phyloP scores from a whole-genome alignment of 2,329 filamentous ascomycete genomes.

The Tolypocladium guangdongense region DNA sequence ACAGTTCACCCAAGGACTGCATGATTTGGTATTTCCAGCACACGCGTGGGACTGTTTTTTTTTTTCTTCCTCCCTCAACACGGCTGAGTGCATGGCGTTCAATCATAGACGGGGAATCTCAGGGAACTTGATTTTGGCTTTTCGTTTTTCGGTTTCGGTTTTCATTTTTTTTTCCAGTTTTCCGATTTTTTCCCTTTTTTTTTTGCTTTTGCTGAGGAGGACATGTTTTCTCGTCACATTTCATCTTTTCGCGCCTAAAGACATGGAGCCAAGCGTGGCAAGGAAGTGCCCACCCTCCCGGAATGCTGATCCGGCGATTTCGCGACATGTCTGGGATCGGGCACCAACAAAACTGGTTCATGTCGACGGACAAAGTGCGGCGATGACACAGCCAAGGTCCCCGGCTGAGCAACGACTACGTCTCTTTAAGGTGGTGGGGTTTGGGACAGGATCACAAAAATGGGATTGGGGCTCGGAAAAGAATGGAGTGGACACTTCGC shows the following conservation, averaged over 20 bases:
- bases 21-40: conserved; percentile 1
- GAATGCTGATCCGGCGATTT: conserved; percentile 18
- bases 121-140: conserved; percentile 10
- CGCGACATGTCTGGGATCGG: conserved; percentile 20
- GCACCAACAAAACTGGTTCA: not conserved
- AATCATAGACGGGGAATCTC: conserved; percentile 19
- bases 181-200: conserved; percentile 2
- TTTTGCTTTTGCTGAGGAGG: conserved; percentile 1
- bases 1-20: conserved; percentile 5
- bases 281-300: conserved; percentile 4
- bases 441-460: conserved; percentile 7
- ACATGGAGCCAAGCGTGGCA: not conserved
- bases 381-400: not conserved
- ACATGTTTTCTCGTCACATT: conserved; percentile 6
- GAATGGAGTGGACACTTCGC: conserved; percentile 5
- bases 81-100: conserved; percentile 19
- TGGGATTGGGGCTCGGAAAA: conserved; percentile 2
- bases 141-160: conserved; percentile 3
- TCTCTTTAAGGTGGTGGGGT: conserved; percentile 6
- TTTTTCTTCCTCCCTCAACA: conserved; percentile 1
- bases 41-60: conserved; percentile 5
- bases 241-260: conserved; percentile 7
- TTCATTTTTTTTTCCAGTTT: conserved; percentile 2
- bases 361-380: not conserved
- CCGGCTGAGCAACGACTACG: conserved; percentile 4